These are phyloP conservation scores for Dactylellina cionopaga DNA, from an alignment of 2,329 filamentous ascomycete species.

Conservation along the genomic window DNA sequence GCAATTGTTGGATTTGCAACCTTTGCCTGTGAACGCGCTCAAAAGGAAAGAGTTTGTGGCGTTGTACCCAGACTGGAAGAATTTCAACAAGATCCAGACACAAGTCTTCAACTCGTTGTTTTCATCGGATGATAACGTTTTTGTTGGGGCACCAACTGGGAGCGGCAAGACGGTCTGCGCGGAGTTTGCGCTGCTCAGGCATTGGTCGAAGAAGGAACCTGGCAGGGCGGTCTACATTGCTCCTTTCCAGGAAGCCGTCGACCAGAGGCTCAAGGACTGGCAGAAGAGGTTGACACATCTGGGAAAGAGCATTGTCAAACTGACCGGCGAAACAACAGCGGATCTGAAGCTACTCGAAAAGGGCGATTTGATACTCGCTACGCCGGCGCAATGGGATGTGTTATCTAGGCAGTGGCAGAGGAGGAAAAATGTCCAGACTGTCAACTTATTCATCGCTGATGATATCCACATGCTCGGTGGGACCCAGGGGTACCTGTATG, in stretches of 20 bases:
- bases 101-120: slow-evolving; percentile 96
- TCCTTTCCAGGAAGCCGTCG: slow-evolving; percentile 91
- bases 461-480: slow-evolving; percentile 94
- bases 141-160: slow-evolving; percentile 89
- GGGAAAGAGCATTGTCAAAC: slow-evolving; percentile 89
- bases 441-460: slow-evolving; percentile 92
- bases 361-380: slow-evolving; percentile 89
- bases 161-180: slow-evolving; percentile 97
- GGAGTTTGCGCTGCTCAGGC: slow-evolving; percentile 87
- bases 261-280: slow-evolving; percentile 85
- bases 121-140: slow-evolving; percentile 89
- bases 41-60: slow-evolving; percentile 84
- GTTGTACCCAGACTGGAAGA: slow-evolving; percentile 82
- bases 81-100: slow-evolving; percentile 97
- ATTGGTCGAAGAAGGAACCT: slow-evolving; percentile 78
- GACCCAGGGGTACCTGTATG: slow-evolving; percentile 86
- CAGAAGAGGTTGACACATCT: slow-evolving; percentile 80
- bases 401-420: slow-evolving; percentile 95
- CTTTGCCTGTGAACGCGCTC: slow-evolving; percentile 85
- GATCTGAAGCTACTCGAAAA: slow-evolving; percentile 88
- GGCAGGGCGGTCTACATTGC: slow-evolving; percentile 92
- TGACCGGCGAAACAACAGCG: slow-evolving; percentile 89
- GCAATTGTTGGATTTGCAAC: slow-evolving; percentile 88
- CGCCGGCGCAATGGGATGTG: slow-evolving; percentile 94
- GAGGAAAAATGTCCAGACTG: slow-evolving; percentile 90